Evolutionary conservation across 108 stramenopile genomes (phyloP).

Genomic region (Pseudonitzschia pungens): DNA sequence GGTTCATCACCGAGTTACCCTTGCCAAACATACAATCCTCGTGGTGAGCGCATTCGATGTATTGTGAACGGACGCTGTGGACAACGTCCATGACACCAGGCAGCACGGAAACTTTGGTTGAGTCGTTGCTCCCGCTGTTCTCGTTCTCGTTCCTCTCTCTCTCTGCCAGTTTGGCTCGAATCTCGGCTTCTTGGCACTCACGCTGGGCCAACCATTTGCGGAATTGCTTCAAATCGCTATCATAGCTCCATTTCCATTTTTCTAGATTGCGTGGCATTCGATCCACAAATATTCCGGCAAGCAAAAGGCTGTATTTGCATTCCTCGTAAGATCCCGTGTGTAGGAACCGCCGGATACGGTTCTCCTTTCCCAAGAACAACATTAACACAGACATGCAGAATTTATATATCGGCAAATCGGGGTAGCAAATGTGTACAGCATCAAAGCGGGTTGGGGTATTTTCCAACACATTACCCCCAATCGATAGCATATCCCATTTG

Average conservation of each 20-base stretch:
- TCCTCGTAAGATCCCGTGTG: slow-evolving; percentile 25
- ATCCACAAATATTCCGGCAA: slow-evolving; percentile 20
- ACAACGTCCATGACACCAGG: neutral
- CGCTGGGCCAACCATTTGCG: neutral
- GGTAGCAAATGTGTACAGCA: neutral
- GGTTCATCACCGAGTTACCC: slow-evolving; percentile 20
- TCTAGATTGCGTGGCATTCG: slow-evolving; percentile 15
- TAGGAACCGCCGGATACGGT: neutral
- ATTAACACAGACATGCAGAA: neutral
- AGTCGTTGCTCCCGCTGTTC: neutral
- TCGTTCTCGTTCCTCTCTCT: neutral
- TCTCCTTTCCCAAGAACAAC: neutral
- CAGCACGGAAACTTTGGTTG: neutral
- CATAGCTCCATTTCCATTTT: neutral
- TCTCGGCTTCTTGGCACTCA: neutral
- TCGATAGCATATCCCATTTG: too few species aligned
- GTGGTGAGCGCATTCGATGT: neutral
- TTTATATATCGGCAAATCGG: neutral
- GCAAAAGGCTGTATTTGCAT: slow-evolving; percentile 24
- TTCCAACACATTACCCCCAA: neutral
- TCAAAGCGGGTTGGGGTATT: neutral
- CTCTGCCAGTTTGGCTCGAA: neutral
- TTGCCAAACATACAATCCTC: slow-evolving; percentile 29
- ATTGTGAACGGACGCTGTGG: neutral
- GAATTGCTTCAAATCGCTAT: neutral